Evolutionary conservation across 306 rosid genomes (phyloP).

Genomic region (Malus sylvestris): DNA sequence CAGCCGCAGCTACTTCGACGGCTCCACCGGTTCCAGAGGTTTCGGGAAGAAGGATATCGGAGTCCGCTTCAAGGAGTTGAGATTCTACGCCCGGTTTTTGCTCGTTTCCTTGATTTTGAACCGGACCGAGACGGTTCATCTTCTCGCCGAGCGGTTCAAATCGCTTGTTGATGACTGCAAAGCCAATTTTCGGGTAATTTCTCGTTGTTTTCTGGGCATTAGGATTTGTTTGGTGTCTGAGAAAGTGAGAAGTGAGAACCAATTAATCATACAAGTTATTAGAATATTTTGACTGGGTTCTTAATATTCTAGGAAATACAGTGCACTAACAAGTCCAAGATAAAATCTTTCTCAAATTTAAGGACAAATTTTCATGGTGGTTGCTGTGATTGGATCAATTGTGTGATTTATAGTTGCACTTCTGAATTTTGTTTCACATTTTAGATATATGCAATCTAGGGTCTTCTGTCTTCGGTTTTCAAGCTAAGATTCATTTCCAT

Average conservation of each 20-base stretch:
- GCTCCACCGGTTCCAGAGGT: conserved; percentile 38
- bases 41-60: conserved; percentile 71
- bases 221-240: conserved; percentile 1
- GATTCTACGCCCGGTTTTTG: conserved; percentile 91
- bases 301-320: background rate
- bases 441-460: background rate
- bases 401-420: background rate
- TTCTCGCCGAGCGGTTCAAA: conserved; percentile 60
- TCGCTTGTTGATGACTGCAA: conserved; percentile 78
- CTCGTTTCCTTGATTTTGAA: conserved; percentile 70
- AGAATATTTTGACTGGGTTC: background rate
- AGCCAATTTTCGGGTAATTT: conserved; percentile 63
- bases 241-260: background rate
- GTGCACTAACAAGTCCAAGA: background rate
- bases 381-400: conserved; percentile 14
- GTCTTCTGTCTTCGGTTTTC: background rate
- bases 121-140: conserved; percentile 65
- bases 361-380: background rate
- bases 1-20: conserved; percentile 76
- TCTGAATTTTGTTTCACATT: background rate
- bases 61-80: conserved; percentile 73
- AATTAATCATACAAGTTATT: background rate
- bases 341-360: background rate
- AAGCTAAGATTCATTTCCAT: background rate
- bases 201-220: background rate